Evolutionary conservation across 148 eudicot species (phyloP).

Genomic region (Silene conica): DNA sequence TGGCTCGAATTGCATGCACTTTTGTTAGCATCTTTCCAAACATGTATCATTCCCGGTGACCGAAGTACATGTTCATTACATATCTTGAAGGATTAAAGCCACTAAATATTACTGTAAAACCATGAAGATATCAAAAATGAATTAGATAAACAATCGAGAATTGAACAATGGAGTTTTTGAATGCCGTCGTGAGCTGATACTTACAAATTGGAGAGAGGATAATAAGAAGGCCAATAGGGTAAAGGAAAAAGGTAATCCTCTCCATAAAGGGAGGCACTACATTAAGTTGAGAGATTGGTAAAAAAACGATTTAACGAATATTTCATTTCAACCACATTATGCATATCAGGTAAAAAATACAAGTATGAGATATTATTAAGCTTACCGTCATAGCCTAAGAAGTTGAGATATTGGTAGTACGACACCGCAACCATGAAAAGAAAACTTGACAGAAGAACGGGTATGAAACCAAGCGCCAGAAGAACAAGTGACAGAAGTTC

Average conservation of each 20-base stretch:
- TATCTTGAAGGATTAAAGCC: constrained; percentile 99
- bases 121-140: constrained; percentile 3
- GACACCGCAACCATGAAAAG: constrained; percentile 83
- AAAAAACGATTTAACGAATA: no score
- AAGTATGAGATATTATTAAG: neutral
- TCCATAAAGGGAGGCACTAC: constrained; percentile 97
- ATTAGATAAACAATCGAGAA: constrained; percentile 7
- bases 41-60: constrained; percentile 46
- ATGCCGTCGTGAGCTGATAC: constrained; percentile 24
- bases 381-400: constrained; percentile 95
- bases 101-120: constrained; percentile 61
- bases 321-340: no score
- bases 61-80: constrained; percentile 81
- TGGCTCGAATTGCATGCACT: constrained; percentile 17
- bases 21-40: constrained; percentile 13
- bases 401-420: constrained; percentile 95
- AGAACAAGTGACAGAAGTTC: constrained; percentile 62
- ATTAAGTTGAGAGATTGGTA: no score
- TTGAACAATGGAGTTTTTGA: neutral
- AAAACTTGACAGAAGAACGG: constrained; percentile 77
- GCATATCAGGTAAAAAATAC: neutral
- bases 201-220: constrained; percentile 91
- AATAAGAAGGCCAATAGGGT: constrained; percentile 81
- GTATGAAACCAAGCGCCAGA: constrained; percentile 91
- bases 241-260: constrained; percentile 86